Base-by-base conservation (phyloP, 192 early-diverging fungal species). In the Umbelopsis vinacea region DNA sequence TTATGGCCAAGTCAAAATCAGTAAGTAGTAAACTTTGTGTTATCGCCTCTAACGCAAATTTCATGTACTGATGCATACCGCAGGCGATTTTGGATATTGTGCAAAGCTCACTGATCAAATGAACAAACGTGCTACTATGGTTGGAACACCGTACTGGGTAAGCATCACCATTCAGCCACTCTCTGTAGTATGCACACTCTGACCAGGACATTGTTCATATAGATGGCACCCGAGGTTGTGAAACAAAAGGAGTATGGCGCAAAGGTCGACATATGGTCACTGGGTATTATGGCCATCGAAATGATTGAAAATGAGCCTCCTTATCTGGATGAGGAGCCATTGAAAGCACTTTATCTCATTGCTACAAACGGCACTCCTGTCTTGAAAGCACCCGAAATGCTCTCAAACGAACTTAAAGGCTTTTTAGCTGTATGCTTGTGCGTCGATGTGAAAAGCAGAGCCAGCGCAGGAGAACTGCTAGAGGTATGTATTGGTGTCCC, bases 231-330 rank as follows among this genome's bases (percentile, higher is more conserved):
- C 35, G 97, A 98, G 82, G 96, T 98, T 17, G 94, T 98, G 22
- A 94, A 86, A 68, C 92, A 90, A 69, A 94, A 95, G 79, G 92
- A 95, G 74, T 98, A 98, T 78, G 92, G 93, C 2, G 80, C 92
- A 63, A 96, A 96, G 76, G 94, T 97, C 33, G 97, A 98, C 73
- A 91, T 98, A 46, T 98, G 97, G 97, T 96, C 94, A 19, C 75
- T 97, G 47, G 97, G 97, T 11, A 97, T 98, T 80, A 96, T 98
- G 96, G 93, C 92, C 9, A 97, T 98, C 69, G 97, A 98, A 77
- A 97, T 97, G 95, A 86, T 97, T 60, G 97, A 98, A 77, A 93
- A 93, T 38, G 95, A 98, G 76, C 97, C 97, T 63, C 97, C 97
- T 37, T 98, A 98, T 83, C 78, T 98, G 60, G 90, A 98, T 72